Conservation (phyloP, 2,329 filamentous ascomycete genomes). For the Penicillium sp. region DNA sequence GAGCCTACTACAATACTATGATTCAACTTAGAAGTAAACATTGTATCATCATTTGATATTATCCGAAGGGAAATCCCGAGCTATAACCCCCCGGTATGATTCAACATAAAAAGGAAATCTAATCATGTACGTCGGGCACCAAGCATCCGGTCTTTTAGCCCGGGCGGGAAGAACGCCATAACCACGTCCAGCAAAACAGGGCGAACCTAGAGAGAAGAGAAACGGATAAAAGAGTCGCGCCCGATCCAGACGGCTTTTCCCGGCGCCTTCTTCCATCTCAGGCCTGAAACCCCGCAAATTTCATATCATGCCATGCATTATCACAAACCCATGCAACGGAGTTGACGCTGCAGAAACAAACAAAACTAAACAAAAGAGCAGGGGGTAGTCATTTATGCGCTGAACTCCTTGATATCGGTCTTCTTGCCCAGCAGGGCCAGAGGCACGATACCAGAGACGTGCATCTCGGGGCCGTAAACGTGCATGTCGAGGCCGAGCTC, state of each 20-base stretch:
- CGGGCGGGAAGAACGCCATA: slow-evolving; percentile 31
- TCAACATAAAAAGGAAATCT: slow-evolving; percentile 33
- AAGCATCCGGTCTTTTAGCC: slow-evolving; percentile 28
- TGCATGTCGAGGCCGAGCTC: slow-evolving; percentile 97
- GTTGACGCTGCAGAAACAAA: slow-evolving; percentile 30
- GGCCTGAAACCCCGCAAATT: slow-evolving; percentile 25
- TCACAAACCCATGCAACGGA: slow-evolving; percentile 35
- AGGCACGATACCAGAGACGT: slow-evolving; percentile 94
- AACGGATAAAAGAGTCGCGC: not conserved
- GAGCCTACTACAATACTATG: not conserved
- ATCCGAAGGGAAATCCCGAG: slow-evolving; percentile 30
- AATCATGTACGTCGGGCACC: slow-evolving; percentile 32
- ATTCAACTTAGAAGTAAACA: not conserved
- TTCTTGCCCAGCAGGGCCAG: slow-evolving; percentile 73
- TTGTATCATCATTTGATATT: slow-evolving; percentile 30
- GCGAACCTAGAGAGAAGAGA: slow-evolving; percentile 4
- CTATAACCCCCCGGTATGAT: slow-evolving; percentile 25
- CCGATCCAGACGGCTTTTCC: not conserved
- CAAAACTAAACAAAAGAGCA: slow-evolving; percentile 27
- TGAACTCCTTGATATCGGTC: slow-evolving; percentile 63
- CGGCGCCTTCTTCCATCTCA: not conserved
- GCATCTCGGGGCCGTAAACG: slow-evolving; percentile 77
- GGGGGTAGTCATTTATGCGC: slow-evolving; percentile 33
- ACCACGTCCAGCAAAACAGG: slow-evolving; percentile 33
- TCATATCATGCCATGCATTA: slow-evolving; percentile 44